Base-by-base conservation (phyloP, 2,329 filamentous ascomycete genomes). In the Penicillium sp. region DNA sequence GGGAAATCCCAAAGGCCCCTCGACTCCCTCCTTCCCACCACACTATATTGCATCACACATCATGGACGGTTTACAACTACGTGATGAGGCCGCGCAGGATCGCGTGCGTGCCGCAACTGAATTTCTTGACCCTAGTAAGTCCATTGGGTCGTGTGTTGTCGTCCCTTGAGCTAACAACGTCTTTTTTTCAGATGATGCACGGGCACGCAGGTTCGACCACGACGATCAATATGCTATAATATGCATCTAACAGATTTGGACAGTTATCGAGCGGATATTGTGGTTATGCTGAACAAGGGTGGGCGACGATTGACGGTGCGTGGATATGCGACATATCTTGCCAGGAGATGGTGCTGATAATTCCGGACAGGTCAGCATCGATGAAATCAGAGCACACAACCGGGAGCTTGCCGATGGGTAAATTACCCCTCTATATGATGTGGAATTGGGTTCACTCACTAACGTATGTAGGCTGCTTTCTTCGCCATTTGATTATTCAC, bases 241-340 rank as follows among this genome's bases (percentile, higher is more conserved):
- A 29, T 34, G 34, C 23, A 29, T 54, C 63, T 65, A 52, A 68
- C 57, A 4, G 9, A n/a, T 38, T 49, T 15, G 53, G 80, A 79
- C 75, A 95, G 90, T 74, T 97, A 97, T 77, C 86, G 91, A 69
- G 86, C 91, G 59, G 91, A 96, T 68, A 96, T 97, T 68, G 86
- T 95, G 60, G 76, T 86, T 61, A 87, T 87, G 85, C 78, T 87
- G 50, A 86, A 87, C 68, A 80, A 84, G 58, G 82, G 82, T 23
- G 69, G 81, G 54, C 76, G 83, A 58, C 77, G 85, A 66, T 75
- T 87, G 46, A 83, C 78, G 59, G 84, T 81, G 70, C 58, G 75
- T 64, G 52, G 37, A 42, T 47, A 32, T 39, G 48, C 38, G 31
- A 29, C 31, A 44, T 52, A 38, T 31, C 39, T n/a, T 23, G 27